Percentiles rank a stretch among this genome's conserved stretches.
phyloP scores from a whole-genome alignment of 73 alveolate genomes.

The Paraurostyla sp. region DNA sequence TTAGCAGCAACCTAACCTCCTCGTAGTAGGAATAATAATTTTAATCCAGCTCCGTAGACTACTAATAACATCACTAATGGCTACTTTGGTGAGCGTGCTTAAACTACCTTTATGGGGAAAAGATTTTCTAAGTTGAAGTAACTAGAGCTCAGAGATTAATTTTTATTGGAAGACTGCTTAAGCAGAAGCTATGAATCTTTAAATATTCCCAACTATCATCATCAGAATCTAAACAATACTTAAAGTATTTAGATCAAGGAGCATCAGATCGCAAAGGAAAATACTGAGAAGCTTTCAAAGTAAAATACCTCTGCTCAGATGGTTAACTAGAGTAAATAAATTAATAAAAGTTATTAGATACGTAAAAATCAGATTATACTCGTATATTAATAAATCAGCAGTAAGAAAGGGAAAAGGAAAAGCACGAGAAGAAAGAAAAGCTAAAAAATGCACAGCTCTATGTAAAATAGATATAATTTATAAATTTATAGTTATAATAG shows the following conservation, averaged over 20 bases:
- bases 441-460: neutral
- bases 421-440: neutral
- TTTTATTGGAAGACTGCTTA: slow-evolving; percentile 9
- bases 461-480: neutral
- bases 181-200: neutral
- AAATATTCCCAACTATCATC: too few species aligned
- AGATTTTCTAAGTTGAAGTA: neutral
- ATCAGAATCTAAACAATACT: neutral
- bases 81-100: too few species aligned
- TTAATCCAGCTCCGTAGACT: too few species aligned
- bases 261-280: neutral
- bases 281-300: too few species aligned
- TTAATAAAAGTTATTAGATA: neutral
- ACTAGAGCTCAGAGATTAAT: neutral
- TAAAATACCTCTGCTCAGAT: too few species aligned
- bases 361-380: neutral
- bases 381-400: neutral
- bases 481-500: neutral
- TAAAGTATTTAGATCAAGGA: neutral
- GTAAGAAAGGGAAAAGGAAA: neutral
- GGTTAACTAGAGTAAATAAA: too few species aligned
- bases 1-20: too few species aligned
- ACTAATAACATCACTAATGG: too few species aligned
- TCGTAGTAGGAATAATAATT: too few species aligned
- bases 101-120: too few species aligned